Evolutionary conservation across 257 asterid species (phyloP).

Genomic region (Nyctanthes arbortristis): DNA sequence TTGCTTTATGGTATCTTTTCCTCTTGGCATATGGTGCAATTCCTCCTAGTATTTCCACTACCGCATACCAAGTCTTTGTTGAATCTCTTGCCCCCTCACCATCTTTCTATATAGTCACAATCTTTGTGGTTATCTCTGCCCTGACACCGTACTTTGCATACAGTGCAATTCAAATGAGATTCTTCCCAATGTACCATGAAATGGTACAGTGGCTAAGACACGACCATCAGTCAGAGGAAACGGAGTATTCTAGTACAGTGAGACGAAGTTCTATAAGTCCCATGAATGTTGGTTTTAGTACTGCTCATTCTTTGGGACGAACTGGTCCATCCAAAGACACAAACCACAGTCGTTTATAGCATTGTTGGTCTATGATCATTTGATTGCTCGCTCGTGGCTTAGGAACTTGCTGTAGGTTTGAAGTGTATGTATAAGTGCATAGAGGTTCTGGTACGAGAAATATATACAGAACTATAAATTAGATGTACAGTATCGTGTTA

Average conservation of each 20-base stretch:
- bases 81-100: slow-evolving; percentile 80
- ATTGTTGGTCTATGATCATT: background rate
- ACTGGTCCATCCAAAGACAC: slow-evolving; percentile 28
- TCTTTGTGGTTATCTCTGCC: slow-evolving; percentile 31
- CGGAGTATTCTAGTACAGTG: slow-evolving; percentile 58
- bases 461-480: slow-evolving; percentile 23
- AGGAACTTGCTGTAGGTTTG: slow-evolving; percentile 23
- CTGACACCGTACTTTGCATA: background rate
- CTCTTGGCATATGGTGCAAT: slow-evolving; percentile 71
- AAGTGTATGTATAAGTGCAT: slow-evolving; percentile 7
- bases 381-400: background rate
- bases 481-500: slow-evolving; percentile 18
- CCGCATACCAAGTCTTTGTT: slow-evolving; percentile 64
- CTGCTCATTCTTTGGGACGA: slow-evolving; percentile 81
- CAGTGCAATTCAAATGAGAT: slow-evolving; percentile 39
- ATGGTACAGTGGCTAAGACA: slow-evolving; percentile 87
- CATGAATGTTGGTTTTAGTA: slow-evolving; percentile 67
- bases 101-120: slow-evolving; percentile 51
- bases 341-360: slow-evolving; percentile 28
- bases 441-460: slow-evolving; percentile 14
- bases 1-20: slow-evolving; percentile 80
- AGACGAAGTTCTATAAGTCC: slow-evolving; percentile 71
- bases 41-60: slow-evolving; percentile 43
- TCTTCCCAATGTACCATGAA: slow-evolving; percentile 72
- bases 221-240: slow-evolving; percentile 65